Evolutionary conservation across 1,284 basidiomycete species (phyloP), one percentile per base, ranked within the genome.

Genomic region (Sporisorium graminicola): DNA sequence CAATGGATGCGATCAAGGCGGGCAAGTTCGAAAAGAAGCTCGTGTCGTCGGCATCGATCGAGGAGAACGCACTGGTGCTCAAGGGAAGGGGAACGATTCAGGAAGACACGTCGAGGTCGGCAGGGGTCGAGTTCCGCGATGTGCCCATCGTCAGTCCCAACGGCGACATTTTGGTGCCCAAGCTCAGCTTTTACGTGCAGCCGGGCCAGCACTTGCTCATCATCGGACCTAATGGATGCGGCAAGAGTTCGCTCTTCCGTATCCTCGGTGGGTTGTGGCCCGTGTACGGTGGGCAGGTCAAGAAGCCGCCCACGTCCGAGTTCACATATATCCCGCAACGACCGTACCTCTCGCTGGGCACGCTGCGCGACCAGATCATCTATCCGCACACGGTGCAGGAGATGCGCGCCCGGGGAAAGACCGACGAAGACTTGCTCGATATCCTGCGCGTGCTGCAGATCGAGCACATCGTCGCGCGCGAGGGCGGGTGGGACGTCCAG

Each of bases 181-280:
- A 83, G 78, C 87, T 99, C 85, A 94, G 91, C 83, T 98, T 98
- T 88, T 90, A 91, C 78, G 93, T 98, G 58, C 92, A 93, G 85
- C 92, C 90, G 42, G 94, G 95, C 65, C 94, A 95, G 86, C 84
- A 92, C 87, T 10, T 76, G 61, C 65, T 79, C 59, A 74, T 70
- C 49, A 78, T 85, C 54, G 84, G 84, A 3, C 84, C 95, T 0
- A 98, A 98, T 82, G 95, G 94, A 88, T 85, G 84, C 58, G 84
- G 84, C 42, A 85, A 85, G 77, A 81, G 78, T 65, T 84, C 81
- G n/a, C 79, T 98, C 55, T 98, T 97, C 89, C 91, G 96, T 27
- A 97, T 98, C 67, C 88, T 99, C 3, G 96, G 95, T 44, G 96
- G 95, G 20, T 90, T 99, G 8, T 99, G 96, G 95, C 95, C 96